Percentiles rank a stretch among this genome's conserved stretches.
Conservation (phyloP, 768 basidiomycete genomes). For the Mrakia frigida region DNA sequence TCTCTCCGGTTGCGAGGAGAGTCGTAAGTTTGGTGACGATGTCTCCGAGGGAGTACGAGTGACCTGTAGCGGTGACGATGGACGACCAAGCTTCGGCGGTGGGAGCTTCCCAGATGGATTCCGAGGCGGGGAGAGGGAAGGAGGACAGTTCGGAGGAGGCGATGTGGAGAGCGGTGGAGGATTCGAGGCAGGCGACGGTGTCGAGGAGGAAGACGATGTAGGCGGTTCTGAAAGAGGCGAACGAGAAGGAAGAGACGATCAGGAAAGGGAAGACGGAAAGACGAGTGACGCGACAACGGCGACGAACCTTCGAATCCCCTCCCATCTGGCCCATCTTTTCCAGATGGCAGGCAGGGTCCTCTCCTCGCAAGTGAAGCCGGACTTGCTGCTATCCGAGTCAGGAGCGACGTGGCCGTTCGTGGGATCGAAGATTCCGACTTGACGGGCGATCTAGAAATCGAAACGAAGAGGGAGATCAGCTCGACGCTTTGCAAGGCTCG, state of each 20-base stretch:
- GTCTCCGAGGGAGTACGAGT: neutral
- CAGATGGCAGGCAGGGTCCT: constrained; percentile 41
- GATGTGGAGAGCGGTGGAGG: constrained; percentile 41
- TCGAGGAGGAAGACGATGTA: constrained; percentile 46
- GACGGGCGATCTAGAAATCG: constrained; percentile 41
- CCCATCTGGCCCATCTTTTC: constrained; percentile 45
- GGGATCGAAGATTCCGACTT: constrained; percentile 43
- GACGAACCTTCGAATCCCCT: constrained; percentile 42
- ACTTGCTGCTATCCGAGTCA: neutral
- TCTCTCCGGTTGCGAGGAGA: neutral
- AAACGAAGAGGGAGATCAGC: neutral
- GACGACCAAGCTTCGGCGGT: constrained; percentile 42
- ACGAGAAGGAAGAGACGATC: no score
- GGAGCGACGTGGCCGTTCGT: constrained; percentile 40
- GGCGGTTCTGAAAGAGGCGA: constrained; percentile 34
- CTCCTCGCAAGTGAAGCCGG: constrained; percentile 15
- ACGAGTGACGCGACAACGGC: neutral
- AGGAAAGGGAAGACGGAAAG: neutral
- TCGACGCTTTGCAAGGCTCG: neutral
- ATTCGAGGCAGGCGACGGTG: constrained; percentile 45
- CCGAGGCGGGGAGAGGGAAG: constrained; percentile 46
- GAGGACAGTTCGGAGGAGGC: constrained; percentile 39
- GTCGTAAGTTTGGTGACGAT: neutral
- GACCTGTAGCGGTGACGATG: constrained; percentile 35
- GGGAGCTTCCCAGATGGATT: constrained; percentile 45